These are phyloP conservation scores for Neurospora sp. DNA, from an alignment of 495 filamentous ascomycete species.

Conservation along the genomic window DNA sequence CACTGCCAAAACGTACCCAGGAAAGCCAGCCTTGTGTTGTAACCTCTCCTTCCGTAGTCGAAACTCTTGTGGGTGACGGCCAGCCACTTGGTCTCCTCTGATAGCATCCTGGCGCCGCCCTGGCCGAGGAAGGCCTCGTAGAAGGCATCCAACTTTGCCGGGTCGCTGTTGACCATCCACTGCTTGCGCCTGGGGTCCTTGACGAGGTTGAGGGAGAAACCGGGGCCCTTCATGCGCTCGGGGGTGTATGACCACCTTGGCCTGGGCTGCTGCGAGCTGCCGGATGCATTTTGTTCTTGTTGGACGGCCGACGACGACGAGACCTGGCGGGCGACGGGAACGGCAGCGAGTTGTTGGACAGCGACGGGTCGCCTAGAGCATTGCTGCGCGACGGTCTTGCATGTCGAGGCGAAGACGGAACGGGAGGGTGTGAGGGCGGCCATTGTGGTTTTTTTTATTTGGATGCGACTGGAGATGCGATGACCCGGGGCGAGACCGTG, in stretches of 20 bases:
- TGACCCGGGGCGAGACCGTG: neutral
- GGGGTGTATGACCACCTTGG: slow-evolving; percentile 84
- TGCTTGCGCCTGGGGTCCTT: slow-evolving; percentile 34
- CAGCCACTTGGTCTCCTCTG: slow-evolving; percentile 91
- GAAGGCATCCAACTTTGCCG: slow-evolving; percentile 58
- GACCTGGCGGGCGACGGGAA: slow-evolving; percentile 9
- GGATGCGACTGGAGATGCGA: neutral
- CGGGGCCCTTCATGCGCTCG: slow-evolving; percentile 62
- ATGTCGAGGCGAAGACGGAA: slow-evolving; percentile 16
- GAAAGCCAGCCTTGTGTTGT: slow-evolving; percentile 87
- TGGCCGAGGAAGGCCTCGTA: slow-evolving; percentile 63
- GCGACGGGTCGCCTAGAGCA: slow-evolving; percentile 8
- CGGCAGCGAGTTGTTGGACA: slow-evolving; percentile 2
- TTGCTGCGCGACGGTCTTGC: slow-evolving; percentile 8
- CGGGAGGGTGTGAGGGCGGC: slow-evolving; percentile 18
- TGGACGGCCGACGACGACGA: slow-evolving; percentile 10
- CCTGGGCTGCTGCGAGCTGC: slow-evolving; percentile 2
- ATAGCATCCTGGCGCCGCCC: slow-evolving; percentile 59
- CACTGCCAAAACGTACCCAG: slow-evolving; percentile 50
- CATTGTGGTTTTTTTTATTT: no score
- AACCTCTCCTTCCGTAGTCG: slow-evolving; percentile 86
- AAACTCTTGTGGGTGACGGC: slow-evolving; percentile 98
- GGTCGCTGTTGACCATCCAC: slow-evolving; percentile 67
- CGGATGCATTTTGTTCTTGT: neutral
- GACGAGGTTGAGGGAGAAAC: slow-evolving; percentile 43